These are phyloP conservation scores for Rhizophora apiculata DNA, from an alignment of 345 rosid genomes.

Conservation along the genomic window DNA sequence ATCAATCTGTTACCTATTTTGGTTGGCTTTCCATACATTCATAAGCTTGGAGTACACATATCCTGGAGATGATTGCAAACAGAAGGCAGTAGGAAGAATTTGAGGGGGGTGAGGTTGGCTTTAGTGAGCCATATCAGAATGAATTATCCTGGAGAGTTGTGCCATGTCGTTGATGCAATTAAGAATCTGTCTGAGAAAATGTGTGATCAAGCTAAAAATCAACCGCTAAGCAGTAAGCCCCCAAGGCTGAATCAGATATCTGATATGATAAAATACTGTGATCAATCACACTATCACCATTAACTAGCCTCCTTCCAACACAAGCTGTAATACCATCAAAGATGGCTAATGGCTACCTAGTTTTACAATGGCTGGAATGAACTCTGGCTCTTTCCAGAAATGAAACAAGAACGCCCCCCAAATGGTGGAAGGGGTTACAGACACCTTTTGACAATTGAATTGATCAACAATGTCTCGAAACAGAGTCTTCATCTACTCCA, in stretches of 20 bases:
- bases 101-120: slow-evolving; percentile 38
- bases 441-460: not conserved
- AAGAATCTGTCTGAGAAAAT: slow-evolving; percentile 36
- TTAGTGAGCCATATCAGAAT: slow-evolving; percentile 43
- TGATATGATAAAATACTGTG: slow-evolving; percentile 21
- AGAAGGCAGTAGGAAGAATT: slow-evolving; percentile 39
- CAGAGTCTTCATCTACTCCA: too few species aligned
- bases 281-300: not conserved
- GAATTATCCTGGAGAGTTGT: slow-evolving; percentile 46
- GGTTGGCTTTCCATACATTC: slow-evolving; percentile 32
- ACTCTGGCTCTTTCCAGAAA: too few species aligned
- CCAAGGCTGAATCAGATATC: slow-evolving; percentile 49
- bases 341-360: not conserved
- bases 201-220: slow-evolving; percentile 50
- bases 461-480: too few species aligned
- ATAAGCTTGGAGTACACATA: slow-evolving; percentile 49
- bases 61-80: slow-evolving; percentile 52
- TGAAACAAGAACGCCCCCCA: too few species aligned
- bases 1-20: not conserved
- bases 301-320: too few species aligned
- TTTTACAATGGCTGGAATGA: not conserved
- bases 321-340: not conserved
- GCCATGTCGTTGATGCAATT: slow-evolving; percentile 39
- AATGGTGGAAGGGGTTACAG: not conserved
- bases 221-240: slow-evolving; percentile 38